Evolutionary conservation across 257 asterid genomes (phyloP).

Genomic region (Nicotiana noctiflora): DNA sequence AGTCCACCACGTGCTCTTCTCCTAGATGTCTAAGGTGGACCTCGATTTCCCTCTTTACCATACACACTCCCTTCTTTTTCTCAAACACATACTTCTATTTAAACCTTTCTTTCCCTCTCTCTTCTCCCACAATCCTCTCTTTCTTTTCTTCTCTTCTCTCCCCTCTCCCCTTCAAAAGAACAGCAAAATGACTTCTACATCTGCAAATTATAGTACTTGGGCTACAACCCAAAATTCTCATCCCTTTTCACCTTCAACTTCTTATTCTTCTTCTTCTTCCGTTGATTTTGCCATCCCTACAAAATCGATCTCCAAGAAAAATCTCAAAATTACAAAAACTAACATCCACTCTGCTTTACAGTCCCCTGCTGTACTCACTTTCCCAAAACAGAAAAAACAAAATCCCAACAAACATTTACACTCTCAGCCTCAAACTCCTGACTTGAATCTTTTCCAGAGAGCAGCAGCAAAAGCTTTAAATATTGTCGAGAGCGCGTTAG

Average conservation of each 20-base stretch:
- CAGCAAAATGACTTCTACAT: not conserved
- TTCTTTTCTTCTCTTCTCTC: not conserved
- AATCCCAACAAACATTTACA: not conserved
- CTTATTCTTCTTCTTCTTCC: not conserved
- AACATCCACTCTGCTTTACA: slow-evolving; percentile 26
- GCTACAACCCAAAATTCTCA: not conserved
- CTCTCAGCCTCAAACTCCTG: not conserved
- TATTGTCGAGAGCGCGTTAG: slow-evolving; percentile 38
- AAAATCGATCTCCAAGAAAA: slow-evolving; percentile 20
- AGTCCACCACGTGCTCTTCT: slow-evolving; percentile 53
- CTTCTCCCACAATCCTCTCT: not conserved
- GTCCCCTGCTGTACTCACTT: slow-evolving; percentile 28
- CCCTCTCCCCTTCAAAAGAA: not conserved
- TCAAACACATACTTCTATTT: slow-evolving; percentile 24
- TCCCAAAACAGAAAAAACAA: slow-evolving; percentile 23
- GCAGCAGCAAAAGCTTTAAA: slow-evolving; percentile 41
- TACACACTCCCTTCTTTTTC: not conserved
- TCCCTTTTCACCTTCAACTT: not conserved
- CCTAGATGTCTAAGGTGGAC: slow-evolving; percentile 24
- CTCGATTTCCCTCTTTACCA: not conserved
- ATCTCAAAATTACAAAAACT: slow-evolving; percentile 6
- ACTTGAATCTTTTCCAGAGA: slow-evolving; percentile 42
- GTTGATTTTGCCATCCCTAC: not conserved
- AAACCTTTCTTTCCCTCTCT: slow-evolving; percentile 19
- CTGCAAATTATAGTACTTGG: not conserved